phyloP scores from a whole-genome alignment of 495 filamentous ascomycete genomes.

The Podospora pseudopauciseta region DNA sequence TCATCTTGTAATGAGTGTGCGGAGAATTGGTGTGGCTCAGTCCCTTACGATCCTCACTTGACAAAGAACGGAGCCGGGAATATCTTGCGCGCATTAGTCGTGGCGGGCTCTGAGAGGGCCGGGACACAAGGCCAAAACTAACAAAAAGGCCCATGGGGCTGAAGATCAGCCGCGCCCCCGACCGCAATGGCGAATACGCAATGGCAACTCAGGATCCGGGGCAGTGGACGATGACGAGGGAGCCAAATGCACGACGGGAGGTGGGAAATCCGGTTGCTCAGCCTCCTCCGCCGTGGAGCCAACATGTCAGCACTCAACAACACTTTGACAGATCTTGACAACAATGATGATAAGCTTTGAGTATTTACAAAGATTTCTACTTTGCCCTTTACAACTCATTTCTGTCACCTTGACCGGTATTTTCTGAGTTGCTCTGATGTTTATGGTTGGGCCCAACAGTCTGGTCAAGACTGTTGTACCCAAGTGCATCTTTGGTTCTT shows the following conservation, averaged over 20 bases:
- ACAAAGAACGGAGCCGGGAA: neutral
- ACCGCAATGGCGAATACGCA: neutral
- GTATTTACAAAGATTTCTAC: no score
- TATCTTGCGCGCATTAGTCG: neutral
- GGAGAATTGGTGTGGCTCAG: neutral
- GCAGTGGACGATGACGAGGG: neutral
- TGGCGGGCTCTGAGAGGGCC: neutral
- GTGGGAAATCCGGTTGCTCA: neutral
- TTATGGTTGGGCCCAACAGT: neutral
- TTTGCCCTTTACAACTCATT: no score
- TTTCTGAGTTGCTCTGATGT: neutral
- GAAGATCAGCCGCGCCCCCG: neutral
- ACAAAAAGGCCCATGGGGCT: neutral
- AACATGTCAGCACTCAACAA: neutral
- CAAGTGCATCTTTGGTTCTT: neutral
- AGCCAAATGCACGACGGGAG: neutral
- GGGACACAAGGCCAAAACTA: neutral
- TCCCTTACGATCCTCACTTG: neutral
- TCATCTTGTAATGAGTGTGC: neutral
- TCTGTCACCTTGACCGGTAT: neutral
- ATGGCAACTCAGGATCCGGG: neutral
- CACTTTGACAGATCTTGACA: no score
- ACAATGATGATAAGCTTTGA: no score
- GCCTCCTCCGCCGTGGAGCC: neutral
- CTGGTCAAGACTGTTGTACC: neutral